These are phyloP conservation scores for Arthrobotrys conoides DNA, from an alignment of 2,329 filamentous ascomycete genomes.

Conservation along the genomic window DNA sequence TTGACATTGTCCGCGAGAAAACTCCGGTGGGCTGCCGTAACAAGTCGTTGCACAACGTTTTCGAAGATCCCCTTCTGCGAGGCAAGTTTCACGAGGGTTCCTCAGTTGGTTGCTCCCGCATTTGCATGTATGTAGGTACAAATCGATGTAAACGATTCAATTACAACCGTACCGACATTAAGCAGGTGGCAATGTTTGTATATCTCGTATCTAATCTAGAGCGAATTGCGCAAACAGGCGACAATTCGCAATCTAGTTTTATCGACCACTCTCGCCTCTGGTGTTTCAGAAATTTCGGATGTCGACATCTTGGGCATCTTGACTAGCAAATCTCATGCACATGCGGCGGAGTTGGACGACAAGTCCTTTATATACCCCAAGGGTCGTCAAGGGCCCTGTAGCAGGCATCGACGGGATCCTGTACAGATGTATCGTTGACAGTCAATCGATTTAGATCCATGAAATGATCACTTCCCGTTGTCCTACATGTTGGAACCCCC, in stretches of 20 bases:
- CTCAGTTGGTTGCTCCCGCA: conserved; percentile 19
- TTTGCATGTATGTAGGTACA: conserved; percentile 6
- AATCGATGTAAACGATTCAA: conserved; percentile 17
- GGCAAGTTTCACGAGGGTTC: conserved; percentile 48
- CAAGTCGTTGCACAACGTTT: conserved; percentile 35
- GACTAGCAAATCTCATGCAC: conserved; percentile 9
- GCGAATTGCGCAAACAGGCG: conserved; percentile 31
- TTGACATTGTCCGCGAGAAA: conserved; percentile 11
- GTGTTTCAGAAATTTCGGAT: conserved; percentile 39
- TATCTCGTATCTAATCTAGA: conserved; percentile 55
- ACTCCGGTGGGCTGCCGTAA: conserved; percentile 55
- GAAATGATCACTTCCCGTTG: background rate
- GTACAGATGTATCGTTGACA: conserved; percentile 4
- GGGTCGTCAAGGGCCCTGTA: conserved; percentile 8
- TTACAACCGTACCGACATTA: background rate
- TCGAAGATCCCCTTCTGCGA: conserved; percentile 42
- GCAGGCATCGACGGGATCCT: conserved; percentile 42
- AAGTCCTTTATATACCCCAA: background rate
- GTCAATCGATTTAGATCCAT: conserved; percentile 11
- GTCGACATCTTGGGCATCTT: conserved; percentile 31
- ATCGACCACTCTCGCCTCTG: conserved; percentile 44
- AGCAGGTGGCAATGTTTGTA: conserved; percentile 19
- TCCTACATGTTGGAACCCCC: background rate
- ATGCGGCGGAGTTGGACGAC: conserved; percentile 14
- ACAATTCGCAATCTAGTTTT: conserved; percentile 31